These are phyloP conservation scores for Soucietia sequanensis DNA, from an alignment of 805 yeast genomes.

Conservation along the genomic window DNA sequence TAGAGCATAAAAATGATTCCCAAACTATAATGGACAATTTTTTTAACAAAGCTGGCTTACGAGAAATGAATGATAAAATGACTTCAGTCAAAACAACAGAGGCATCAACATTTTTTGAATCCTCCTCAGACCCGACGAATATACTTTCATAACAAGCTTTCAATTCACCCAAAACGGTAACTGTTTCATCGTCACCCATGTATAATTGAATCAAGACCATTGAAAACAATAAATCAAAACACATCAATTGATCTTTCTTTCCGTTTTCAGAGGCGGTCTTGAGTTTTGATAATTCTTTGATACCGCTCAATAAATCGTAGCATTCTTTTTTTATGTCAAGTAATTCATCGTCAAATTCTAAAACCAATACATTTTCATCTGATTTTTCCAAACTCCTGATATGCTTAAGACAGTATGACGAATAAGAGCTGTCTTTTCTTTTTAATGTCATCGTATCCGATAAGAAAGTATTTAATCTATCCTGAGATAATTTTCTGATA, in stretches of 20 bases:
- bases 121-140: slow-evolving; percentile 30
- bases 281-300: slow-evolving; percentile 18
- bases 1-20: slow-evolving; percentile 38
- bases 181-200: slow-evolving; percentile 75
- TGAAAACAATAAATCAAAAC: slow-evolving; percentile 76
- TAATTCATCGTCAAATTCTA: slow-evolving; percentile 61
- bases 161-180: slow-evolving; percentile 71
- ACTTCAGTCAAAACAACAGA: slow-evolving; percentile 41
- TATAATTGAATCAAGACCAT: slow-evolving; percentile 76
- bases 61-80: slow-evolving; percentile 43
- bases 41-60: slow-evolving; percentile 35
- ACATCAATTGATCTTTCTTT: slow-evolving; percentile 42
- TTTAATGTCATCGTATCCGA: slow-evolving; percentile 51
- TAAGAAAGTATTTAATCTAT: slow-evolving; percentile 67
- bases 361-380: slow-evolving; percentile 16
- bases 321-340: slow-evolving; percentile 47
- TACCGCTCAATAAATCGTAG: slow-evolving; percentile 40
- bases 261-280: slow-evolving; percentile 21
- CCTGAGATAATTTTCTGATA: slow-evolving; percentile 48
- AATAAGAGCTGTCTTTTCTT: slow-evolving; percentile 58
- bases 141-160: slow-evolving; percentile 54
- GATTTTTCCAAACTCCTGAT: slow-evolving; percentile 25
- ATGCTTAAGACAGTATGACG: slow-evolving; percentile 48
- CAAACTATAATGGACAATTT: slow-evolving; percentile 38
- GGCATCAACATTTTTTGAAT: slow-evolving; percentile 33